Percentiles rank a stretch among this genome's conserved stretches.
Evolutionary conservation across 2,329 filamentous ascomycete species (phyloP).

Genomic region (Albophoma yamanashiensis): DNA sequence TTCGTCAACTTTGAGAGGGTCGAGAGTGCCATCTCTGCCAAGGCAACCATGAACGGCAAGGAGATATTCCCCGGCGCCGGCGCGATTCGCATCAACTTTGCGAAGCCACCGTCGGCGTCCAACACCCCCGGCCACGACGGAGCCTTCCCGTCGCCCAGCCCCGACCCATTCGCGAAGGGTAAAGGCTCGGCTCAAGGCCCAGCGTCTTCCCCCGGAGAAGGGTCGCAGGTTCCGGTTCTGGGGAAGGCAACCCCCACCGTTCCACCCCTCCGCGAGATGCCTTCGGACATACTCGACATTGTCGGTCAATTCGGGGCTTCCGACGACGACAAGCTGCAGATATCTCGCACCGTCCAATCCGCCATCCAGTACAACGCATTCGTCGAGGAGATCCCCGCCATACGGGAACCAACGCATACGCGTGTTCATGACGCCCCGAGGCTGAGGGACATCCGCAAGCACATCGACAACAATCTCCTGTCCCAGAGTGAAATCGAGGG

Average conservation of each 20-base stretch:
- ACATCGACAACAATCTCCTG: conserved; percentile 90
- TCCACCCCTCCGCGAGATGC: conserved; percentile 65
- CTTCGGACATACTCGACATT: conserved; percentile 74
- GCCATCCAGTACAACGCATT: conserved; percentile 67
- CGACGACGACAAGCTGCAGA: conserved; percentile 64
- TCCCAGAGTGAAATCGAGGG: conserved; percentile 81
- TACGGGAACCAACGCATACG: conserved; percentile 80
- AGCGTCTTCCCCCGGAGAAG: conserved; percentile 21
- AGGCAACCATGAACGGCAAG: conserved; percentile 82
- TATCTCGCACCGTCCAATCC: conserved; percentile 61
- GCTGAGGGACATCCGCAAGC: conserved; percentile 89
- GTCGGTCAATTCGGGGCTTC: conserved; percentile 80
- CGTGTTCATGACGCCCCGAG: conserved; percentile 89
- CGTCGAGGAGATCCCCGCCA: conserved; percentile 74
- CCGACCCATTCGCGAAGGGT: conserved; percentile 63
- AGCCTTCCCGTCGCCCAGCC: conserved; percentile 81
- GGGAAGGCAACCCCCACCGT: conserved; percentile 47
- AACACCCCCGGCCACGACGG: conserved; percentile 84
- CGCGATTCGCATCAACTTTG: conserved; percentile 91
- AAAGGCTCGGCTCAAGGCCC: conserved; percentile 30
- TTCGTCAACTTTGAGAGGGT: conserved; percentile 95
- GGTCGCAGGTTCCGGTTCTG: conserved; percentile 19
- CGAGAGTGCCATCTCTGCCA: conserved; percentile 84
- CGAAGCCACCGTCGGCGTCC: conserved; percentile 85
- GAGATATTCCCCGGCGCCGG: conserved; percentile 97